Percentiles rank a stretch among this genome's conserved stretches.
Evolutionary conservation across 2,329 filamentous ascomycete species (phyloP).

Genomic region (Cladophialophora yegresii): DNA sequence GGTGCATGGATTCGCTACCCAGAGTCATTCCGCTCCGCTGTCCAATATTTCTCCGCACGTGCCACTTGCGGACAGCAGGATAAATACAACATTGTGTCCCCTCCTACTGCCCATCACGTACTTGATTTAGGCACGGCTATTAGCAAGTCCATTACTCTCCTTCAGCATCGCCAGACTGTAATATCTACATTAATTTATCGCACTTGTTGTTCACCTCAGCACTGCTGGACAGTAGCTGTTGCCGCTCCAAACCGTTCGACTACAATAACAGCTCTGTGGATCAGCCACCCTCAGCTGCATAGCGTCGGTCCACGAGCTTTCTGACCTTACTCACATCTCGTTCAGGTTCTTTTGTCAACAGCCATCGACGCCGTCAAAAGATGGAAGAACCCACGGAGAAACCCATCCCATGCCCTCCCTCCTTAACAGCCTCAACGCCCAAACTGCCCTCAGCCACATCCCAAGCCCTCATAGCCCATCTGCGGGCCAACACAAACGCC

Average conservation of each 20-base stretch:
- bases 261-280: not conserved
- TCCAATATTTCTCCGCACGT: not conserved
- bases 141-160: not conserved
- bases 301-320: not conserved
- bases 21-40: slow-evolving; percentile 10
- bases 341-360: not conserved
- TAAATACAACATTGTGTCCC: not conserved
- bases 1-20: not conserved
- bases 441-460: slow-evolving; percentile 26
- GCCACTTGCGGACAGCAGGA: not conserved
- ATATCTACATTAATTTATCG: not conserved
- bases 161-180: not conserved
- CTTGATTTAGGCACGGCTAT: not conserved
- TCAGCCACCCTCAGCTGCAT: not conserved
- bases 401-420: slow-evolving; percentile 21
- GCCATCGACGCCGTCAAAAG: not conserved
- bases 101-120: not conserved
- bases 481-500: slow-evolving; percentile 42
- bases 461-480: slow-evolving; percentile 33
- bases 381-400: not conserved
- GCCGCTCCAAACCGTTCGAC: not conserved
- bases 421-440: slow-evolving; percentile 22
- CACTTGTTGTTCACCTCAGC: slow-evolving; percentile 1
- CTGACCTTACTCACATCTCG: not conserved
- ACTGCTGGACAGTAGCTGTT: slow-evolving; percentile 23